phyloP scores from a whole-genome alignment of 2,329 filamentous ascomycete genomes.

The Claviceps capensis region DNA sequence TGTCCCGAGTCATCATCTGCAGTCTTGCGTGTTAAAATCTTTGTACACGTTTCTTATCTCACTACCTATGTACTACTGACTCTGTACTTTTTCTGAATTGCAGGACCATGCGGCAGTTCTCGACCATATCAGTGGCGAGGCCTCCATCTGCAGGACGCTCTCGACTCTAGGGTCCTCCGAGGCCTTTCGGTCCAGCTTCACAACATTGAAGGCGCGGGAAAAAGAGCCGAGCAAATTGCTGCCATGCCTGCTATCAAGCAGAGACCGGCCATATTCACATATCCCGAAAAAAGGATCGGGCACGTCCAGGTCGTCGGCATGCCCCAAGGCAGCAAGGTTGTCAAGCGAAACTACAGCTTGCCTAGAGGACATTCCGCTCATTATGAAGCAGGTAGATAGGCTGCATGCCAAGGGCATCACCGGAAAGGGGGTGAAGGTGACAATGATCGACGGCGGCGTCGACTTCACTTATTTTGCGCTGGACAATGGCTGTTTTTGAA shows the following conservation, averaged over 20 bases:
- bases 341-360: conserved; percentile 12
- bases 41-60: too few species aligned
- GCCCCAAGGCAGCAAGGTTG: too few species aligned
- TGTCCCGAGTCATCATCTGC: not conserved
- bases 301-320: conserved; percentile 27
- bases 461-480: conserved; percentile 50
- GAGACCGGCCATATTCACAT: conserved; percentile 28
- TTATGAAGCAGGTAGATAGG: conserved; percentile 43
- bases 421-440: conserved; percentile 39
- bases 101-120: conserved; percentile 3
- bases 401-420: conserved; percentile 33
- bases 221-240: conserved; percentile 26
- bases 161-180: conserved; percentile 36
- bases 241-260: conserved; percentile 30
- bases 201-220: conserved; percentile 28
- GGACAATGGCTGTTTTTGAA: conserved; percentile 31
- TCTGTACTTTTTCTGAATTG: too few species aligned
- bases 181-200: conserved; percentile 39
- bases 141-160: conserved; percentile 31
- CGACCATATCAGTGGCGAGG: conserved; percentile 10
- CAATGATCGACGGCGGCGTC: conserved; percentile 39
- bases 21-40: not conserved
- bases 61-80: too few species aligned
- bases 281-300: conserved; percentile 27
- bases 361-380: conserved; percentile 22